Evolutionary conservation across 2,329 filamentous ascomycete genomes (phyloP).

Genomic region (Phaeosphaeria sp.): DNA sequence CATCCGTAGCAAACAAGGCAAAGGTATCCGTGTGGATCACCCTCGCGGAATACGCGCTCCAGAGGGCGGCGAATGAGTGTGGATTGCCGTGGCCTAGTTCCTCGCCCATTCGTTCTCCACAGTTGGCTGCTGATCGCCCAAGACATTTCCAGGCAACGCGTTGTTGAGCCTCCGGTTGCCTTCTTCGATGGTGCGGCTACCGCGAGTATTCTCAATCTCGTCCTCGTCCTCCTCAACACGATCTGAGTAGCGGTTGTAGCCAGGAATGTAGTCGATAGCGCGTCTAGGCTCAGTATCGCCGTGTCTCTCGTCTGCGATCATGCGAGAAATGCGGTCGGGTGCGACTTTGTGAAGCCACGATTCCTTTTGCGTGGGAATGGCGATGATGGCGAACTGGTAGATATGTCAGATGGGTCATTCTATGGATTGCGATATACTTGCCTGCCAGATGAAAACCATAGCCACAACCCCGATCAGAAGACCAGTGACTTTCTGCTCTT

Average conservation of each 20-base stretch:
- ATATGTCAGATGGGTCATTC: not conserved
- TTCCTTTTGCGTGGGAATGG: slow-evolving; percentile 34
- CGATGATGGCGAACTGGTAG: slow-evolving; percentile 38
- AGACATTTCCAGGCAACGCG: slow-evolving; percentile 22
- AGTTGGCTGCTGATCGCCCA: slow-evolving; percentile 22
- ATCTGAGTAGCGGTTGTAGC: slow-evolving; percentile 38
- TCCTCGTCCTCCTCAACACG: slow-evolving; percentile 36
- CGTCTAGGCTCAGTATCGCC: slow-evolving; percentile 26
- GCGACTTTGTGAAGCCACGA: slow-evolving; percentile 42
- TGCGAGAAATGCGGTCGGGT: slow-evolving; percentile 40
- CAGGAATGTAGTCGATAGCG: slow-evolving; percentile 41
- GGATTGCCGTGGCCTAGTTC: not conserved
- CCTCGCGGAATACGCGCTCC: not conserved
- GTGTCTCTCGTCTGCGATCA: slow-evolving; percentile 39
- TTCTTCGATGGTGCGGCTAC: slow-evolving; percentile 27
- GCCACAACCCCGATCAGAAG: slow-evolving; percentile 60
- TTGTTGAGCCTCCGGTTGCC: slow-evolving; percentile 24
- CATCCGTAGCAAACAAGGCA: too few relatives aligned
- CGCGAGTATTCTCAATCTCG: slow-evolving; percentile 16
- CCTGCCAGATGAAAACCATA: slow-evolving; percentile 45
- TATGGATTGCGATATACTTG: slow-evolving; percentile 7
- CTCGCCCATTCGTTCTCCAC: slow-evolving; percentile 39
- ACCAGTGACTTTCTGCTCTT: slow-evolving; percentile 62
- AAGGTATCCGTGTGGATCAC: not conserved
- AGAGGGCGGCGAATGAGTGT: not conserved